Evolutionary conservation across 768 basidiomycete species (phyloP), one percentile per base, ranked within the genome.

Genomic region (Serendipita sp.): DNA sequence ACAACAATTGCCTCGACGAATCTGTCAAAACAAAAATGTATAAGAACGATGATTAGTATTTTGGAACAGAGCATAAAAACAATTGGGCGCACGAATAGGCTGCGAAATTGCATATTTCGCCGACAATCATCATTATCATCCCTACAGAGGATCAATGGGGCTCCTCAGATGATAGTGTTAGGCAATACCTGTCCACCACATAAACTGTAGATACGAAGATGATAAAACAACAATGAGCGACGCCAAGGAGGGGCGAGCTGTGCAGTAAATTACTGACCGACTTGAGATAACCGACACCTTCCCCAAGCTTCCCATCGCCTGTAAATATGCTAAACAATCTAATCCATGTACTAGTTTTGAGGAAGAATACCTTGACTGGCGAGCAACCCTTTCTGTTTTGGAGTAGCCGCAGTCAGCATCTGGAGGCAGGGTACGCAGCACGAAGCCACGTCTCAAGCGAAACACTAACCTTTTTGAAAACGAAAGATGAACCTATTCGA

Each of bases 401-500:
- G 34, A 8, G 27, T 27, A 34, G 18, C 36, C 4, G 55, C 31
- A 29, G 55, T 34, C 13, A 60, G 16, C 27, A 37, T 23, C 29
- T 29, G 33, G 34, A 60, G 16, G 16, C 48, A 50, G 48, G 5
- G 8, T n/a, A 85, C 40, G 40, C 40, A 40, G 40, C 40, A 13
- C 40, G 68, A 89, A 91, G 66, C 87, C 86, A 77, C 89, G 88
- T 72, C 85, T 83, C 73, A 83, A 79, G 63, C 91, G 72, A 18
- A 91, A 77, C 5, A 89, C 95, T 71, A 40, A 91, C 95, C 82
- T 99, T 99, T 83, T 99, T 99, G 78, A 99, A 87, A 2, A 98
- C 94, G 73, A 97, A 98, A 69, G 86, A 88, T 44, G 82, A 81
- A 3, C 95, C 96, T 60, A 23, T 23, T 33, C 23, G n/a, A 8